Evolutionary conservation across 441 rosid species (phyloP).

Genomic region (Rhodomyrtus psidioides): DNA sequence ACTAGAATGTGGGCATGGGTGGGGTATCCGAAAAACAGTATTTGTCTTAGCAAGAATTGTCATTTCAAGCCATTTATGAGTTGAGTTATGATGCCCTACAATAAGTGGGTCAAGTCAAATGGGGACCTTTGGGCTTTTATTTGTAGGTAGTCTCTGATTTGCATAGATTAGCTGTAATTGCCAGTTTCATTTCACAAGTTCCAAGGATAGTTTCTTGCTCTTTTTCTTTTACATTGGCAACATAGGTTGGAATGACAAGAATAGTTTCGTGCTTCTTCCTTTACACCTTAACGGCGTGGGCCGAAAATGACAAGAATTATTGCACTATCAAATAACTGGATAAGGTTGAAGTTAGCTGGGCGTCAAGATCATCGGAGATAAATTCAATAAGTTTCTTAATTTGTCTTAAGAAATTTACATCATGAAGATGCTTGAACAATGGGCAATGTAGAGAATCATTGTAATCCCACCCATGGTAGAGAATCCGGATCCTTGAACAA

Average conservation of each 20-base stretch:
- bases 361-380: neutral
- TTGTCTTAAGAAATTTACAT: neutral
- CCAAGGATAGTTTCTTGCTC: neutral
- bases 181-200: neutral
- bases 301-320: neutral
- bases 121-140: neutral
- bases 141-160: neutral
- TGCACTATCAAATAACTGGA: neutral
- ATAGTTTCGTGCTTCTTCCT: neutral
- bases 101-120: neutral
- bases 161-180: neutral
- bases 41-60: neutral
- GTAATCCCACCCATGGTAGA: no score
- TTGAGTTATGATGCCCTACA: neutral
- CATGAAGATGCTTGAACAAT: neutral
- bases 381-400: neutral
- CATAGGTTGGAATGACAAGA: neutral
- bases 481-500: no score
- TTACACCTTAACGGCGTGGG: neutral
- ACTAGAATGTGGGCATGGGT: neutral
- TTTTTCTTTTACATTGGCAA: neutral
- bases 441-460: no score
- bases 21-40: neutral
- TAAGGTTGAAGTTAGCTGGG: neutral
- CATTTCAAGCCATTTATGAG: neutral